Evolutionary conservation across 805 yeast species (phyloP).

Genomic region (Ogataea trehalophila): DNA sequence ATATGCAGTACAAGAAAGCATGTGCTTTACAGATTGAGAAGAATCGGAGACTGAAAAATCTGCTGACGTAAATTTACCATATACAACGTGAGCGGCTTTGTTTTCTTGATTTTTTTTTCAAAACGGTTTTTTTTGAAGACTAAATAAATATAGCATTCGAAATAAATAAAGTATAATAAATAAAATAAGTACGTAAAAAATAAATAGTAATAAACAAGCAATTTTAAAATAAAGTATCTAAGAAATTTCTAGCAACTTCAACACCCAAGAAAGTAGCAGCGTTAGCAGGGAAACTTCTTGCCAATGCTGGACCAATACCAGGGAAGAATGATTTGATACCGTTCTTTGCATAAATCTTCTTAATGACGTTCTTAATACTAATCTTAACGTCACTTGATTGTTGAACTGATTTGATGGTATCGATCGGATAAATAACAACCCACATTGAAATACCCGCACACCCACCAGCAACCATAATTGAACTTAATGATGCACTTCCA

Average conservation of each 20-base stretch:
- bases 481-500: constrained; percentile 58
- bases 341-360: constrained; percentile 63
- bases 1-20: too few species aligned
- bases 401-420: constrained; percentile 83
- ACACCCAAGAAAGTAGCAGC: constrained; percentile 99
- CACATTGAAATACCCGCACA: constrained; percentile 97
- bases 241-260: constrained; percentile 54
- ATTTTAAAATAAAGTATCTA: constrained; percentile 7
- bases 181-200: background rate
- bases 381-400: constrained; percentile 55
- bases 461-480: constrained; percentile 89
- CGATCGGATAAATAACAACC: constrained; percentile 93
- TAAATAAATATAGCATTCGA: background rate
- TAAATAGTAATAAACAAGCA: background rate
- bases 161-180: background rate
- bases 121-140: background rate
- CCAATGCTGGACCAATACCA: constrained; percentile 92
- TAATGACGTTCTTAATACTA: constrained; percentile 62
- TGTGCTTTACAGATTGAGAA: too few species aligned
- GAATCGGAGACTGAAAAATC: too few species aligned
- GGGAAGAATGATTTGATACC: constrained; percentile 95
- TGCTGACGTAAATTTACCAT: too few species aligned
- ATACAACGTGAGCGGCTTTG: too few species aligned
- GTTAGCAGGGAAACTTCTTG: constrained; percentile 95
- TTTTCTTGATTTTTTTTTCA: background rate